These are phyloP conservation scores for Castanea crenata DNA, from an alignment of 306 rosid genomes.

Conservation along the genomic window DNA sequence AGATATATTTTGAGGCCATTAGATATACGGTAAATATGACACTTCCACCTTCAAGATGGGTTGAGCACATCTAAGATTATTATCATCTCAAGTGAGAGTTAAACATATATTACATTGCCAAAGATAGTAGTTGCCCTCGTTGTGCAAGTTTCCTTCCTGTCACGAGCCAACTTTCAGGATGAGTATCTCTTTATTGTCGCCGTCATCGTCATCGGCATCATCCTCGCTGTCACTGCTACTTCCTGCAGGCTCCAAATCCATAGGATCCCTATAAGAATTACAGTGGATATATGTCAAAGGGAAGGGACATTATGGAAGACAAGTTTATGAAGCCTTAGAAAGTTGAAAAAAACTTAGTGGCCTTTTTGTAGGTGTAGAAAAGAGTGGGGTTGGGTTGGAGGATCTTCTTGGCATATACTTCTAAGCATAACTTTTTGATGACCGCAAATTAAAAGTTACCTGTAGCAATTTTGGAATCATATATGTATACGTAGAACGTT, in stretches of 20 bases:
- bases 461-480: not conserved
- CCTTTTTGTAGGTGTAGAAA: slow-evolving; percentile 24
- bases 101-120: not conserved
- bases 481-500: not conserved
- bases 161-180: not conserved
- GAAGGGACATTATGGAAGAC: not conserved
- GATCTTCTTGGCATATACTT: slow-evolving; percentile 40
- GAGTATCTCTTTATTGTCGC: not conserved
- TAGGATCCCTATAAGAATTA: not conserved
- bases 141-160: not conserved
- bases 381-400: slow-evolving; percentile 6
- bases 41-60: too few relatives aligned
- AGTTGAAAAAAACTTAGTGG: slow-evolving; percentile 1
- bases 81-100: not conserved
- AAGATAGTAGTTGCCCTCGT: slow-evolving; percentile 5
- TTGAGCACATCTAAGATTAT: not conserved
- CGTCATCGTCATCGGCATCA: not conserved
- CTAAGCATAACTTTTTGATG: not conserved
- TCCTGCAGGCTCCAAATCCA: not conserved
- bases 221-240: not conserved
- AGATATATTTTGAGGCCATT: too few relatives aligned
- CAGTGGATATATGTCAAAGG: not conserved
- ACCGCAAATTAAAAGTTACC: not conserved
- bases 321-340: not conserved
- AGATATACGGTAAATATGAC: too few relatives aligned